Base-by-base conservation (phyloP, 1,139 yeast species). In the Blastobotrys indianensis region DNA sequence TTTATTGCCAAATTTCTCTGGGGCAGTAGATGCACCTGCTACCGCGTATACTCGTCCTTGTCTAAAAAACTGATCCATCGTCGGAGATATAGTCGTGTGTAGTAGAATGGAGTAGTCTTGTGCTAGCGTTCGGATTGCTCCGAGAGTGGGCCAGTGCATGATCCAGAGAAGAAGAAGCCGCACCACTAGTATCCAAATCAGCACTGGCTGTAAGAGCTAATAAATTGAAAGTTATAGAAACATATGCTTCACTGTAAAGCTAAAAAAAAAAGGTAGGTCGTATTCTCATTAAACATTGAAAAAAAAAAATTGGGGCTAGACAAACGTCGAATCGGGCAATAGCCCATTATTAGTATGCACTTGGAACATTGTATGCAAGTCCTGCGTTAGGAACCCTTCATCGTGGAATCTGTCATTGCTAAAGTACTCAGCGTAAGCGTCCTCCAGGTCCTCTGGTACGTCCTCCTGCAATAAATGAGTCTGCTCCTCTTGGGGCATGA, bases 21-120 rank as follows among this genome's bases (percentile, higher is more conserved):
- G 74, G 58, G 81, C 78, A 16, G 74, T 65, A 4, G 88, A 79
- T 0, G 94, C 94, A 0, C 95, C 95, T 0, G 82, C 75, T 1
- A 85, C 92, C 1, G 78, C 80, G 55, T 80, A 85, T 4, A 62
- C 51, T 52, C 85, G 70, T 23, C 68, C 54, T 8, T 75, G 59
- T 33, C 74, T 70, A 61, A 81, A 81, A 59, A 81, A 81, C 35
- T 55, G 51, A 33, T 66, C 67, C 65, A 66, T 58, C 16, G 15
- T 37, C 10, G 6, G 17, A 15, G 31, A 13, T 39, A 23, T 17
- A 16, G 28, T 25, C 7, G 33, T 33, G 29, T 13, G 35, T n/a
- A n/a, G n/a, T n/a, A n/a, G n/a, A n/a, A 7, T 15, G 5, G 35
- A 17, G 30, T 35, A 3, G 37, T 15, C 13, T 17, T 30, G 11